These are phyloP conservation scores for Trichopus zeylanicus DNA, from an alignment of 116 monocot species.

Conservation along the genomic window DNA sequence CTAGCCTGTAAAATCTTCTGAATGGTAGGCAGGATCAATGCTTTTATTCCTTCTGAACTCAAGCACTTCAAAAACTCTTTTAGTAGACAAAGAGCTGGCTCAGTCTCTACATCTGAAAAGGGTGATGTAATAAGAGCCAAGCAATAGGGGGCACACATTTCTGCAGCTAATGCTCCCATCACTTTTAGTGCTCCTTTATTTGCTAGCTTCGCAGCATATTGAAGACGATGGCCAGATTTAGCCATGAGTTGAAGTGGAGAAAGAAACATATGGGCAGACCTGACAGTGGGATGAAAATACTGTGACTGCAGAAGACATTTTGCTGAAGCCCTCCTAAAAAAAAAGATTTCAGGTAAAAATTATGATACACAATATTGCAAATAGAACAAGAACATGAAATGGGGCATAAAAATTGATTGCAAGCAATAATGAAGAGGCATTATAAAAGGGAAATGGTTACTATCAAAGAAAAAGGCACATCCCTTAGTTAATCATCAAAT, in stretches of 20 bases:
- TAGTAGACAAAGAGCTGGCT: constrained; percentile 57
- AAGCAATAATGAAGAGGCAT: too few species aligned
- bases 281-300: constrained; percentile 61
- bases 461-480: neutral
- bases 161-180: constrained; percentile 78
- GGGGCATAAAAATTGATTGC: too few species aligned
- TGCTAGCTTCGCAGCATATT: constrained; percentile 74
- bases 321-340: constrained; percentile 82
- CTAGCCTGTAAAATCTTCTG: constrained; percentile 93
- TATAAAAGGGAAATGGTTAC: neutral
- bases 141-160: constrained; percentile 79
- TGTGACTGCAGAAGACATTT: constrained; percentile 65
- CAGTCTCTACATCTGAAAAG: constrained; percentile 70
- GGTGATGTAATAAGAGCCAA: constrained; percentile 51
- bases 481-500: neutral
- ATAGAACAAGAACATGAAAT: neutral
- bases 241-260: constrained; percentile 75
- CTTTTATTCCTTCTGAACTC: constrained; percentile 37
- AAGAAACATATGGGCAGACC: constrained; percentile 71
- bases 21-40: constrained; percentile 64
- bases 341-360: neutral
- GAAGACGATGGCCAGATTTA: constrained; percentile 46
- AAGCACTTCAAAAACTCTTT: constrained; percentile 80
- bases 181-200: constrained; percentile 54
- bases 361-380: neutral